phyloP scores from a whole-genome alignment of 345 rosid genomes.

The Linum trigynum region DNA sequence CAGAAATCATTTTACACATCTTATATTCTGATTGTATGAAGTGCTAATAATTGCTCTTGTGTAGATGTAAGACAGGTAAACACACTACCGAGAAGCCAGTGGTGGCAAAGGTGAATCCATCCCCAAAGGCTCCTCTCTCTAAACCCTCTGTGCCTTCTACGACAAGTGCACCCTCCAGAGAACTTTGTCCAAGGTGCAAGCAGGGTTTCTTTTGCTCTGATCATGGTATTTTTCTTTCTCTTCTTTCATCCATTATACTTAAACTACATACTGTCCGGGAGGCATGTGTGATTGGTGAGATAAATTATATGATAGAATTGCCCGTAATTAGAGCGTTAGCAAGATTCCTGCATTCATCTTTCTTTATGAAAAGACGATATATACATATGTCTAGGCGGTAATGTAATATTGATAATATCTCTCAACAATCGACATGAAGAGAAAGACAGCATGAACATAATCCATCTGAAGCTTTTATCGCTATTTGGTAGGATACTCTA shows the following conservation, averaged over 20 bases:
- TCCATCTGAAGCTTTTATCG: no score
- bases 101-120: conserved; percentile 31
- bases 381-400: background rate
- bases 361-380: no score
- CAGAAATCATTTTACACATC: background rate
- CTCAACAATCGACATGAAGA: no score
- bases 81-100: conserved; percentile 91
- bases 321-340: no score
- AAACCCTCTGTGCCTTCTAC: conserved; percentile 26
- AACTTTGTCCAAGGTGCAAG: conserved; percentile 66
- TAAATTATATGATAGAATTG: no score
- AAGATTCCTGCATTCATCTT: no score
- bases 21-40: background rate
- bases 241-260: background rate
- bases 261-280: no score
- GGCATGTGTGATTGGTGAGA: no score
- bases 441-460: no score
- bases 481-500: no score
- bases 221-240: conserved; percentile 42
- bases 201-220: conserved; percentile 98
- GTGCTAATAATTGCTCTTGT: conserved; percentile 19
- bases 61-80: conserved; percentile 86
- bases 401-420: background rate
- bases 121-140: conserved; percentile 29
- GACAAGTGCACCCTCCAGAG: conserved; percentile 40